A percentile compares a stretch with the other conserved stretches of the same genome.
Conservation (phyloP, 768 basidiomycete species). For the Pleurotus citrinopileatus region DNA sequence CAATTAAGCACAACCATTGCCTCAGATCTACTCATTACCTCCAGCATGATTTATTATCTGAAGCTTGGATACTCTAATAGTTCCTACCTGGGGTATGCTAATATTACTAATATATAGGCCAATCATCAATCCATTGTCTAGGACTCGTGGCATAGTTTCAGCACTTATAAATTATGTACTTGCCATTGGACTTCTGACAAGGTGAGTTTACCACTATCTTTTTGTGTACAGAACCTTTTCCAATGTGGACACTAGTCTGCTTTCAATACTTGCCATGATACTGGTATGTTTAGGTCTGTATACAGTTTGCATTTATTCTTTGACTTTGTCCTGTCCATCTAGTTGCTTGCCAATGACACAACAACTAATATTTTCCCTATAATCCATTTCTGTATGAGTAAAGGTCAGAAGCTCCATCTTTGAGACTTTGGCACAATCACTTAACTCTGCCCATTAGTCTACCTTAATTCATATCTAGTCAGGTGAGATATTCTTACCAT, state of each 20-base stretch:
- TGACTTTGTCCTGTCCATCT: too few species aligned
- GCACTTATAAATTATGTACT: not conserved
- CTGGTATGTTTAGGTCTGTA: too few species aligned
- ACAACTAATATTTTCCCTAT: too few species aligned
- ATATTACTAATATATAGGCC: not conserved
- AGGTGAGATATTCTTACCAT: too few species aligned
- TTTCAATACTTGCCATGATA: not conserved
- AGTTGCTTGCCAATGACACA: too few species aligned
- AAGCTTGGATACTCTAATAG: not conserved
- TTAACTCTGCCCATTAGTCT: not conserved
- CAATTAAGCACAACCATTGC: not conserved
- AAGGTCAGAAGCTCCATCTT: too few species aligned
- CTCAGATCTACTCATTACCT: not conserved
- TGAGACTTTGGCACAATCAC: too few species aligned
- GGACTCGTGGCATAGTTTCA: not conserved
- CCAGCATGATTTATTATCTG: not conserved
- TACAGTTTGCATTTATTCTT: too few species aligned
- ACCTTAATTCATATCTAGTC: not conserved
- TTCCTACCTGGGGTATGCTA: not conserved
- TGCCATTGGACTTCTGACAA: not conserved
- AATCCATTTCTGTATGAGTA: not conserved
- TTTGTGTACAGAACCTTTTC: not conserved
- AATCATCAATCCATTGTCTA: not conserved
- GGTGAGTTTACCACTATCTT: not conserved
- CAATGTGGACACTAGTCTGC: not conserved